Base-by-base conservation (phyloP, 164 flowering plant genomes). In the Magnolia sinica region DNA sequence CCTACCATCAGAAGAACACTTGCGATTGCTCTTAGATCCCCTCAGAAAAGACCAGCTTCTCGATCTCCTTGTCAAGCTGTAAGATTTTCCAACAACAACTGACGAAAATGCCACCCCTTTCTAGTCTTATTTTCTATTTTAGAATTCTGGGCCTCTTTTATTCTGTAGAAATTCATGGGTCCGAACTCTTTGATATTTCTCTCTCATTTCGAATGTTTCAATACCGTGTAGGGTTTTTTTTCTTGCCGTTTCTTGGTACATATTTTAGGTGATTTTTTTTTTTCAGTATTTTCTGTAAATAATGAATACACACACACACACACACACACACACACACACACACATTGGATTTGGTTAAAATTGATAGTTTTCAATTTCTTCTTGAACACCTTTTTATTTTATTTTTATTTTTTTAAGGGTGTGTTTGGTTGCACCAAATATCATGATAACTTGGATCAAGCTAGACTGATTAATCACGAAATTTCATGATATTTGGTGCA, bases 31-130 rank as follows among this genome's bases (percentile, higher is more conserved):
- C 29, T 88, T 88, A 24, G 93, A 88, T n/a, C 93, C 93, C 20
- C 87, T 90, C 14, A 78, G 85, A n/a, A 90, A 88, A 76, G 79
- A 88, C 74, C 91, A 88, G 83, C 83, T 90, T 76, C 83, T 87
- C 49, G 91, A 90, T 80, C 87, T 90, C 55, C 90, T 90, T 29
- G 73, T 88, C 50, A 83, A 79, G 80, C 84, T 87, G 91, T 88
- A 83, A 68, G 86, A 70, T 50, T 23, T 23, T n/a, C 45, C 23
- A 19, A 37, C 45, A 37, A 37, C 13, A 22, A 24, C 75, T 13
- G 1, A 9, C 37, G 18, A 24, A 22, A 66, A 4, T 18, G 10
- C 65, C 7, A 45, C 7, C 45, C 16, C 73, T 18, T 70, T 73
- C 64, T 14, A 4, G 58, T 49, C 31, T 72, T 51, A 11, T 55